phyloP scores from a whole-genome alignment of 208 protist genomes.

The Balamuthia mandrillaris region DNA sequence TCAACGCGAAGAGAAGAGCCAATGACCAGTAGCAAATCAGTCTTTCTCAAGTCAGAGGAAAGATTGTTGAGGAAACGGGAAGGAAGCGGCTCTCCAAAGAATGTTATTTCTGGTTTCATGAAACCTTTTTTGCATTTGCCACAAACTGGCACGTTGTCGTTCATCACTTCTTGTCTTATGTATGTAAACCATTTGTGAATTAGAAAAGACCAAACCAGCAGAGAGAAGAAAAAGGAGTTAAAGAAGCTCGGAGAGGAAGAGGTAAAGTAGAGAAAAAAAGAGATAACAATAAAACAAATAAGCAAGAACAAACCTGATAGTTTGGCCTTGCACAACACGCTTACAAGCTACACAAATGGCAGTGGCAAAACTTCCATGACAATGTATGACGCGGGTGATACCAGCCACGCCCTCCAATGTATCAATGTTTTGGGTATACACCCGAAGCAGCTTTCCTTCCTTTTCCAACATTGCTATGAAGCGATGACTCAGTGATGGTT shows the following conservation, averaged over 20 bases:
- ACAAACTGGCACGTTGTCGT: conserved; percentile 1
- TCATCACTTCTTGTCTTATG: not conserved
- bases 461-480: conserved; percentile 58
- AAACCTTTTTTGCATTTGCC: not conserved
- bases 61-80: no score
- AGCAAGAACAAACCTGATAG: not conserved
- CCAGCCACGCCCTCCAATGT: conserved; percentile 59
- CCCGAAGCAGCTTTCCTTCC: conserved; percentile 46
- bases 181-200: no score
- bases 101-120: conserved; percentile 67
- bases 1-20: conserved; percentile 67
- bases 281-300: no score
- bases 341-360: conserved; percentile 41
- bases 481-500: conserved; percentile 58
- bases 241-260: no score
- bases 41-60: conserved; percentile 43
- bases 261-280: no score
- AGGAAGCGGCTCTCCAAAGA: conserved; percentile 63
- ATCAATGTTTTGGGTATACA: conserved; percentile 70
- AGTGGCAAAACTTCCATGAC: conserved; percentile 50
- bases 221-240: no score
- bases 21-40: conserved; percentile 66
- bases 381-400: conserved; percentile 39
- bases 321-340: not conserved
- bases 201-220: no score